Evolutionary conservation across 768 basidiomycete genomes (phyloP).

Genomic region (Naganishia randhawae): DNA sequence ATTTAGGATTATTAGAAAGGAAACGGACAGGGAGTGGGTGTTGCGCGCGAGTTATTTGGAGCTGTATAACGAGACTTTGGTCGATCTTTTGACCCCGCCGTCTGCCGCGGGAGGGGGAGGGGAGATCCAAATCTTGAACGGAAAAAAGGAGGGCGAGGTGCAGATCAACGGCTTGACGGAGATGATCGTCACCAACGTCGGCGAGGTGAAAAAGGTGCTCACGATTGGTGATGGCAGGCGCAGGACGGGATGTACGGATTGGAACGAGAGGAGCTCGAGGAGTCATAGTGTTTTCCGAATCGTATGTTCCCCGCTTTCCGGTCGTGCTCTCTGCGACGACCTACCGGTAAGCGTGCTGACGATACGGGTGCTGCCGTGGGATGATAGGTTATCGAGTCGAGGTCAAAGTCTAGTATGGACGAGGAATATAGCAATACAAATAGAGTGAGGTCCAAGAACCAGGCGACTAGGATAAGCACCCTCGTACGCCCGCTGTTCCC

Average conservation of each 20-base stretch:
- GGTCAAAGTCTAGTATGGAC: slow-evolving; percentile 53
- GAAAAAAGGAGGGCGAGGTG: slow-evolving; percentile 56
- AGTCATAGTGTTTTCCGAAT: slow-evolving; percentile 92
- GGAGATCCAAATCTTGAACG: slow-evolving; percentile 57
- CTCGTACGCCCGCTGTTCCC: slow-evolving; percentile 21
- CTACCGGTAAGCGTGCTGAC: too few species aligned
- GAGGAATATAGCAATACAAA: slow-evolving; percentile 54
- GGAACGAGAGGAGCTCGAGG: slow-evolving; percentile 92
- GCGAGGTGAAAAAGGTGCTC: slow-evolving; percentile 78
- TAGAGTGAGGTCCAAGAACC: slow-evolving; percentile 33
- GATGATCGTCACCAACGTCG: slow-evolving; percentile 87
- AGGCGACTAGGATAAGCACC: slow-evolving; percentile 48
- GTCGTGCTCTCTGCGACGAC: not conserved
- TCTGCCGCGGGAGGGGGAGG: slow-evolving; percentile 53
- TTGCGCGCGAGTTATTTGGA: slow-evolving; percentile 93
- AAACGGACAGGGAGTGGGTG: slow-evolving; percentile 80
- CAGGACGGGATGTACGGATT: slow-evolving; percentile 92
- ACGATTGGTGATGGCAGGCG: slow-evolving; percentile 79
- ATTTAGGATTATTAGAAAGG: slow-evolving; percentile 57
- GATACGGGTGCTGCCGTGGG: not conserved
- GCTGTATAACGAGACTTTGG: slow-evolving; percentile 72
- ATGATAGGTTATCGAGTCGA: slow-evolving; percentile 65
- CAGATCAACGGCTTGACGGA: slow-evolving; percentile 68
- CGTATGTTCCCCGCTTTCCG: slow-evolving; percentile 53
- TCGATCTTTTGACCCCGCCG: slow-evolving; percentile 65